Conservation (phyloP, 2,329 filamentous ascomycete species). For the Paradendryphiella salina region DNA sequence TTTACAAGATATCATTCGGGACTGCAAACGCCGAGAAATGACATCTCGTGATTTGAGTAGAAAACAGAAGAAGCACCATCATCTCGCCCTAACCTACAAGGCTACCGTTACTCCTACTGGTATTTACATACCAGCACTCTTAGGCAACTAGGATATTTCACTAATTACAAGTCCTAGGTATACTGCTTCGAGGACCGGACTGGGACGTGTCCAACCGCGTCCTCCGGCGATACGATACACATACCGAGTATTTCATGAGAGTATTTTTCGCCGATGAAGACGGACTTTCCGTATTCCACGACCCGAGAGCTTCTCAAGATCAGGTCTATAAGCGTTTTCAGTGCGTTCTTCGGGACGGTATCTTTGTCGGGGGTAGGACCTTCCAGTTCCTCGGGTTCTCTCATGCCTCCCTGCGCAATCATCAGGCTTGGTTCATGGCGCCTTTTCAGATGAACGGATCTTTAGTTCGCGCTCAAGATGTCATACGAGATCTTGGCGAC, state of each 20-base stretch:
- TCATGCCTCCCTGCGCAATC: constrained; percentile 36
- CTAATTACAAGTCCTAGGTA: constrained; percentile 9
- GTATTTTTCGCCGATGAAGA: constrained; percentile 77
- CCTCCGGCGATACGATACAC: constrained; percentile 30
- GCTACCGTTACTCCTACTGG: constrained; percentile 54
- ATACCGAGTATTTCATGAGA: constrained; percentile 49
- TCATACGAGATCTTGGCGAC: constrained; percentile 38
- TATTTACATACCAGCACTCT: constrained; percentile 7
- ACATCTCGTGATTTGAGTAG: constrained; percentile 58
- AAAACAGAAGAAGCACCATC: constrained; percentile 56
- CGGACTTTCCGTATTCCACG: constrained; percentile 64
- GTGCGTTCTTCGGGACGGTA: constrained; percentile 59
- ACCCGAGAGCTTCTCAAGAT: constrained; percentile 45
- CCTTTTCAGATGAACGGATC: constrained; percentile 27
- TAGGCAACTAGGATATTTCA: no score
- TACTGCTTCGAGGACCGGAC: constrained; percentile 52
- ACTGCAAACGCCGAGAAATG: constrained; percentile 49
- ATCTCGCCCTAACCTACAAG: constrained; percentile 54
- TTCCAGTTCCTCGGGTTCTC: constrained; percentile 43
- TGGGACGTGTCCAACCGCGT: constrained; percentile 60
- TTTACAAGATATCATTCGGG: constrained; percentile 16
- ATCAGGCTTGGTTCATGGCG: constrained; percentile 43
- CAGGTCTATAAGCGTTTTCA: constrained; percentile 57
- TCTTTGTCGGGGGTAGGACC: constrained; percentile 48
- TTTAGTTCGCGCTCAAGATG: constrained; percentile 63